These are phyloP conservation scores for Musa balbisiana DNA, from an alignment of 202 grass and related monocot species.

Conservation along the genomic window DNA sequence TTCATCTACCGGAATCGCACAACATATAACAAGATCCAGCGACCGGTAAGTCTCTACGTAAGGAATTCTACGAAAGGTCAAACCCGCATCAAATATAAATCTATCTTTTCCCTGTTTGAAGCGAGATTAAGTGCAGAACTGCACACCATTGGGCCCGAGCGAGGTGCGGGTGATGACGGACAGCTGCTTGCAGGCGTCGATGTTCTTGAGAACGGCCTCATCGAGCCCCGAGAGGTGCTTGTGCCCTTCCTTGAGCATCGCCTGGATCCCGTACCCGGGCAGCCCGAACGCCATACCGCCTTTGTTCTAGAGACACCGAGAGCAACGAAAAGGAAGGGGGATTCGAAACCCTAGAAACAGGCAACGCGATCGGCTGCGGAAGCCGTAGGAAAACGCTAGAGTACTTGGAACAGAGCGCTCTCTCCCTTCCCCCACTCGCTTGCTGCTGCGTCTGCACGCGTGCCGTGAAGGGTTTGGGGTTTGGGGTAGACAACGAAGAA, in stretches of 20 bases:
- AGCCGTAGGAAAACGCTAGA: background rate
- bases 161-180: conserved; percentile 76
- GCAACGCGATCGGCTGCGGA: background rate
- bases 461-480: too few relatives aligned
- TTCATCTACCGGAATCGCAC: too few relatives aligned
- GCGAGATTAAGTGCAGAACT: too few relatives aligned
- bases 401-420: background rate
- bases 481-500: too few relatives aligned
- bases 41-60: too few relatives aligned
- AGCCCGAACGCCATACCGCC: conserved; percentile 37
- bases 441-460: background rate
- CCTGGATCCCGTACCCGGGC: conserved; percentile 64
- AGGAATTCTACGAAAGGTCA: too few relatives aligned
- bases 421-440: background rate
- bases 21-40: too few relatives aligned
- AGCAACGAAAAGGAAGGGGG: background rate
- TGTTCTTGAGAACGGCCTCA: conserved; percentile 14
- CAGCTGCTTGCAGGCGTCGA: conserved; percentile 15
- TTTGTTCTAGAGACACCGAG: too few relatives aligned
- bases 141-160: conserved; percentile 75
- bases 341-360: background rate
- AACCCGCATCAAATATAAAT: background rate
- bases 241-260: conserved; percentile 59
- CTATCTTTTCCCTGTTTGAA: too few relatives aligned
- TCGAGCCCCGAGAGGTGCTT: conserved; percentile 7